A percentile compares a stretch with the other conserved stretches of the same genome.
These are phyloP conservation scores for Beauveria sp. DNA, from an alignment of 2,329 filamentous ascomycete genomes.

Conservation along the genomic window DNA sequence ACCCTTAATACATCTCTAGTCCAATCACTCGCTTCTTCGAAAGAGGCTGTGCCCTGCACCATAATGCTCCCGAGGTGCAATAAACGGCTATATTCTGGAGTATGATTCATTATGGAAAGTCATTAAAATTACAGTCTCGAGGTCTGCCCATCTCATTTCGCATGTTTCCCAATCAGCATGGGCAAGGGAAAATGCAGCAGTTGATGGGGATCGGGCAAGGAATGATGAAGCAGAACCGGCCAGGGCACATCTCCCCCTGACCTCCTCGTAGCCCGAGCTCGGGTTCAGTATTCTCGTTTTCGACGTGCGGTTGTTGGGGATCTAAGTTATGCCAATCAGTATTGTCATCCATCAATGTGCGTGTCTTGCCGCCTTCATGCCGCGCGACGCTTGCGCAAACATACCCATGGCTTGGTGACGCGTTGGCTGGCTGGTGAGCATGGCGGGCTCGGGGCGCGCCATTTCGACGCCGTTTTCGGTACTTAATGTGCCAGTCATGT, in stretches of 20 bases:
- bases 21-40: not conserved
- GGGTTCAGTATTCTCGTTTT: slow-evolving; percentile 11
- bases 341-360: not conserved
- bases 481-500: not conserved
- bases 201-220: slow-evolving; percentile 30
- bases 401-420: slow-evolving; percentile 7
- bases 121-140: not conserved
- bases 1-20: slow-evolving; percentile 3
- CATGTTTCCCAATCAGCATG: slow-evolving; percentile 15
- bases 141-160: no score
- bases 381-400: not conserved
- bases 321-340: slow-evolving; percentile 10
- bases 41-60: not conserved
- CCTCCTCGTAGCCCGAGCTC: slow-evolving; percentile 21
- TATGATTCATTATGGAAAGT: not conserved
- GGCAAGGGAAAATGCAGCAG: slow-evolving; percentile 25
- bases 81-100: not conserved
- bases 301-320: slow-evolving; percentile 15
- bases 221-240: slow-evolving; percentile 31
- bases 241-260: slow-evolving; percentile 22
- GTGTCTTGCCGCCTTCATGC: not conserved
- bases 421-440: slow-evolving; percentile 2
- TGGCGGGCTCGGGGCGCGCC: not conserved
- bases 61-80: not conserved
- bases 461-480: not conserved